phyloP scores from a whole-genome alignment of 352 stramenopile species.

The Blastocystis sp. region DNA sequence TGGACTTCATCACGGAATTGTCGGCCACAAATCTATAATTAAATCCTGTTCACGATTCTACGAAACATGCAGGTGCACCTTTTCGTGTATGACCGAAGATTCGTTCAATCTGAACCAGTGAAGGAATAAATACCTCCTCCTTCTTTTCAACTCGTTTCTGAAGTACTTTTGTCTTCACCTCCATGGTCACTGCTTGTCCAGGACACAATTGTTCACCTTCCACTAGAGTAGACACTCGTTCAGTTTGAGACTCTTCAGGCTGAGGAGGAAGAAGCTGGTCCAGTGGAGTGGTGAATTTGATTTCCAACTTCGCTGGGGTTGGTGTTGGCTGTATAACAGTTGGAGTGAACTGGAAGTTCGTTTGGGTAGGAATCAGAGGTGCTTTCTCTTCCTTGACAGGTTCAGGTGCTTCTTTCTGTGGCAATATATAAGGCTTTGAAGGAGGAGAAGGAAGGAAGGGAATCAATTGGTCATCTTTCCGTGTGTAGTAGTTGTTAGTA shows the following conservation, averaged over 20 bases:
- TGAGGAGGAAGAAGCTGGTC: neutral
- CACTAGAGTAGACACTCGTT: neutral
- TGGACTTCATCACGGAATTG: conserved; percentile 12
- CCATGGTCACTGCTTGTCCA: neutral
- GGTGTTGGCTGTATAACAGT: neutral
- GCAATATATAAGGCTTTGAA: neutral
- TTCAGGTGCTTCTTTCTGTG: neutral
- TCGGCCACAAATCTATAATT: conserved; percentile 34
- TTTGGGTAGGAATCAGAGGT: neutral
- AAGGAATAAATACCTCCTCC: neutral
- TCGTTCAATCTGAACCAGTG: neutral
- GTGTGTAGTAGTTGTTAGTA: conserved; percentile 9
- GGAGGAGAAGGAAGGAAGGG: conserved; percentile 14
- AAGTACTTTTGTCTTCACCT: neutral
- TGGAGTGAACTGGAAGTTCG: neutral
- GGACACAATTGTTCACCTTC: neutral
- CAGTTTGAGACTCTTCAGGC: neutral
- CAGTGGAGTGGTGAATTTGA: neutral
- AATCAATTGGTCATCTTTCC: conserved; percentile 3
- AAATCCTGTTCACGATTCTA: neutral
- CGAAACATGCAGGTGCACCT: conserved; percentile 17
- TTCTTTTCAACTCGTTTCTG: neutral
- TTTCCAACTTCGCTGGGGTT: neutral
- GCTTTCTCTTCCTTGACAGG: neutral
- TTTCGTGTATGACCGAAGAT: conserved; percentile 14